Evolutionary conservation across 2,329 filamentous ascomycete species (phyloP).

Genomic region (Fusarium austroafricanum): DNA sequence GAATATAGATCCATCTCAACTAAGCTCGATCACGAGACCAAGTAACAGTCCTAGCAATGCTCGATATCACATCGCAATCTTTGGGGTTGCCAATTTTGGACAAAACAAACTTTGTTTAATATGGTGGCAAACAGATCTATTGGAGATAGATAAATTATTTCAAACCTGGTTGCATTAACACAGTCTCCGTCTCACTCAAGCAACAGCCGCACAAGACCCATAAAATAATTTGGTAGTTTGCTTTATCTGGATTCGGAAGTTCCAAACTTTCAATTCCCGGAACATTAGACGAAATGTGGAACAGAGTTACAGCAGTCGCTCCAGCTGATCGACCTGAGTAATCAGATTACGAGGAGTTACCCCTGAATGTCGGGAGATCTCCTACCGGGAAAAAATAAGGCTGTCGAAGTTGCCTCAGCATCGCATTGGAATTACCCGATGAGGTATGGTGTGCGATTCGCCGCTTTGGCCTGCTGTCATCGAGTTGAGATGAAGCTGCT

Average conservation of each 20-base stretch:
- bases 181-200: not conserved
- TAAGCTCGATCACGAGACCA: not conserved
- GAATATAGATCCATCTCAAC: not conserved
- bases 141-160: not conserved
- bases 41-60: not conserved
- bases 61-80: not conserved
- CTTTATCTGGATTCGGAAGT: not conserved
- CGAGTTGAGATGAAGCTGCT: not conserved
- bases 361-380: not conserved
- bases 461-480: not conserved
- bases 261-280: not conserved
- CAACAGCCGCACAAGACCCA: not conserved
- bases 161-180: not conserved
- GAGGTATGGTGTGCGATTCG: not conserved
- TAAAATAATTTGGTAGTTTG: not conserved
- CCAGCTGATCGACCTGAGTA: not conserved
- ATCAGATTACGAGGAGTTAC: not conserved
- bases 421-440: not conserved
- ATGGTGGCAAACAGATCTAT: not conserved
- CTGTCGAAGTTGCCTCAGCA: not conserved
- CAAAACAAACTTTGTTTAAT: not conserved
- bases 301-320: not conserved
- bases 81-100: constrained; percentile 1
- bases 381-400: not conserved
- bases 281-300: not conserved